Evolutionary conservation across 176 grass and related monocot genomes (phyloP), one percentile per base, ranked within the genome.

Genomic region (Avena insularis): DNA sequence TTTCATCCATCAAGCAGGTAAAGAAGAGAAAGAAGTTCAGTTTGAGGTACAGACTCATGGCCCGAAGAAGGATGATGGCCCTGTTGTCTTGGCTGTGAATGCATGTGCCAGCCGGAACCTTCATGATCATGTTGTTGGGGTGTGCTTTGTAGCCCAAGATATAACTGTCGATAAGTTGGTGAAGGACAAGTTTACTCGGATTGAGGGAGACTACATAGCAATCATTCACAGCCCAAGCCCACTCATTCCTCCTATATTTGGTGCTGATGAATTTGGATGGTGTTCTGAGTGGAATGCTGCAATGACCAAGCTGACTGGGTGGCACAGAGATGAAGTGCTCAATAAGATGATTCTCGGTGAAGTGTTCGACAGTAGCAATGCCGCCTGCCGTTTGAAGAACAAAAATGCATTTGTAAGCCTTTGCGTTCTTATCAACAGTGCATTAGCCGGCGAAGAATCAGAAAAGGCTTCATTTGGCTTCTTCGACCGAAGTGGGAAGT

Each of bases 61-160:
- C 29, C 20, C 75, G 20, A 87, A 71, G 48, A 86, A 70, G 20
- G 88, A 93, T 31, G 90, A 89, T 43, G 88, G 73, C 7, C 91
- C 93, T 54, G 86, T 95, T 70, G 86, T 92, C 48, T 87, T 98
- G 63, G 84, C 94, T 46, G 96, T 93, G 35, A 98, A 98, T 92
- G 91, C 90, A 12, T 95, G 96, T 84, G 90, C 91, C 56, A 95
- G 84, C 77, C 91, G 93, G 16, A 91, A 94, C 86, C 81, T 93
- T 83, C 83, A 94, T 61, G 86, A 92, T 57, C 69, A 90, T 80
- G 82, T 98, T 71, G 91, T 98, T 47, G 95, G 95, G 19, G 95
- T 90, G n/a, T 98, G 95, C 75, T 98, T 98, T 83, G 93, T 98
- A 48, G 95, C 95, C 47, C 95, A 98, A 83, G 95, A 98, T 72